Evolutionary conservation across 169 alveolate species (phyloP).

Genomic region (Besnoitia besnoiti): DNA sequence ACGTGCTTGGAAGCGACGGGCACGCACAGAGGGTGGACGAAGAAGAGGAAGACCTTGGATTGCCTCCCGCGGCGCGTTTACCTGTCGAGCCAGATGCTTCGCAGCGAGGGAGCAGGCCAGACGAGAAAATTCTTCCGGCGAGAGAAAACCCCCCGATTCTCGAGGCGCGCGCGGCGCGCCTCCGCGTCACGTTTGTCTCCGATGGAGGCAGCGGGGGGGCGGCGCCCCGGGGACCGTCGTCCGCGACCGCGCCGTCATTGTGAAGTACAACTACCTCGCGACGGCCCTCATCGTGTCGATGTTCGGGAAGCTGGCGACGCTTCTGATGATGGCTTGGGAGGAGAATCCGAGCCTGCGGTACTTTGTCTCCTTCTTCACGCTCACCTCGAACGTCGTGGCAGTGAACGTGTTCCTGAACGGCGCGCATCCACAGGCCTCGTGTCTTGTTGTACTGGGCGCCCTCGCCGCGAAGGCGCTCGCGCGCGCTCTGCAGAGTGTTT

Average conservation of each 20-base stretch:
- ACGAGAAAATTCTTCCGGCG: not conserved
- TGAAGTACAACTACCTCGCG: slow-evolving; percentile 40
- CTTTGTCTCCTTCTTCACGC: slow-evolving; percentile 40
- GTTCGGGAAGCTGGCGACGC: slow-evolving; percentile 41
- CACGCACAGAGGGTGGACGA: not conserved
- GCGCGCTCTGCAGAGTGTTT: not conserved
- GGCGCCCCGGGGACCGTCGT: not conserved
- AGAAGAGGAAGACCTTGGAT: not conserved
- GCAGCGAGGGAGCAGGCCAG: not conserved
- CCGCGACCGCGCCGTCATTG: not conserved
- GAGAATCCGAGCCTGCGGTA: slow-evolving; percentile 44
- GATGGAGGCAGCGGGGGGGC: not conserved
- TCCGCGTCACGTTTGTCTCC: not conserved
- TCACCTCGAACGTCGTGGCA: slow-evolving; percentile 49
- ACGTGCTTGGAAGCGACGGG: not conserved
- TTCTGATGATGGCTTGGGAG: slow-evolving; percentile 43
- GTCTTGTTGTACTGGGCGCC: slow-evolving; percentile 39
- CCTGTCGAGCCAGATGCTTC: not conserved
- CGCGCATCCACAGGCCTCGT: slow-evolving; percentile 32
- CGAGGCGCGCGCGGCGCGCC: not conserved
- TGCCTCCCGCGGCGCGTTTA: not conserved
- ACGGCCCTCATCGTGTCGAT: slow-evolving; percentile 48
- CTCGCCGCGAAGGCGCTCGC: slow-evolving; percentile 36
- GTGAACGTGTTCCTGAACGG: slow-evolving; percentile 41
- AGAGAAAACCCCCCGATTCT: not conserved